phyloP scores from a whole-genome alignment of 805 yeast genomes.

The Saccharomycopsis synnaedendra region DNA sequence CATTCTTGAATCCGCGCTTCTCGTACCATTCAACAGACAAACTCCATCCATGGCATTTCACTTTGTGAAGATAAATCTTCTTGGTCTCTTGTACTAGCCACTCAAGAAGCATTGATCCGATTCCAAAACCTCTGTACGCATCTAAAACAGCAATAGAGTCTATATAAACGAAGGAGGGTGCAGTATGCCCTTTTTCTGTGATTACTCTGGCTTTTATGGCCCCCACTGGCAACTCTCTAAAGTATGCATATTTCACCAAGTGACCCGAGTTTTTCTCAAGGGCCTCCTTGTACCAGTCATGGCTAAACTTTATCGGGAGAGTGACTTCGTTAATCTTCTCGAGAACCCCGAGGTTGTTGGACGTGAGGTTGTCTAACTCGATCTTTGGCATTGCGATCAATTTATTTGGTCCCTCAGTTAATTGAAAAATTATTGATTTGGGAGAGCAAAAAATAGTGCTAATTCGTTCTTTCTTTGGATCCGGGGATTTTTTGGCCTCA shows the following conservation, averaged over 20 bases:
- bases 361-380: slow-evolving; percentile 43
- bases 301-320: slow-evolving; percentile 41
- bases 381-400: background rate
- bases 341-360: slow-evolving; percentile 48
- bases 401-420: too few relatives aligned
- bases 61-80: slow-evolving; percentile 34
- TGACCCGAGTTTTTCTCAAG: slow-evolving; percentile 1
- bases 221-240: slow-evolving; percentile 74
- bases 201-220: slow-evolving; percentile 48
- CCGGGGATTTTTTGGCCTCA: too few relatives aligned
- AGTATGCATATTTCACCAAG: slow-evolving; percentile 33
- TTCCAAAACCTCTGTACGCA: slow-evolving; percentile 48
- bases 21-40: slow-evolving; percentile 37
- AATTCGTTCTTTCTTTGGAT: too few relatives aligned
- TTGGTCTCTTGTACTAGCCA: slow-evolving; percentile 48
- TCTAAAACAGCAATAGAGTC: slow-evolving; percentile 59
- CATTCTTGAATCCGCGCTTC: slow-evolving; percentile 35
- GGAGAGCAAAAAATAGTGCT: too few relatives aligned
- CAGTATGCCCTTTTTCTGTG: slow-evolving; percentile 24
- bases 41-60: slow-evolving; percentile 42
- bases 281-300: slow-evolving; percentile 31
- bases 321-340: slow-evolving; percentile 41
- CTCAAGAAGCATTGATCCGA: slow-evolving; percentile 48
- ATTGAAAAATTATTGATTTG: too few relatives aligned
- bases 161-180: slow-evolving; percentile 47